Evolutionary conservation across 78 protist species (phyloP).

Genomic region (Anaeramoeba flamelloides): DNA sequence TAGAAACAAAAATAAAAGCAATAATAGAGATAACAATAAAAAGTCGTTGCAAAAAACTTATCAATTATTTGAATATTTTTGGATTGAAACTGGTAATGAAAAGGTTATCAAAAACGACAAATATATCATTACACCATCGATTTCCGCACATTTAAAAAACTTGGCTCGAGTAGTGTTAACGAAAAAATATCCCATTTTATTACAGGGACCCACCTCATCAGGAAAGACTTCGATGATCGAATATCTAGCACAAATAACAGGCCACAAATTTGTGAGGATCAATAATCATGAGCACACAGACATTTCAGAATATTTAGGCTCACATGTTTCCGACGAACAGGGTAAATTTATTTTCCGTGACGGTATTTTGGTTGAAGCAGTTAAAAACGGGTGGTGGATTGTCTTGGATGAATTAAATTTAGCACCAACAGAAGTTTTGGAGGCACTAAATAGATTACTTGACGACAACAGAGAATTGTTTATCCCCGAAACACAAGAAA

Average conservation of each 20-base stretch:
- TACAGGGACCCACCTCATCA: constrained; percentile 39
- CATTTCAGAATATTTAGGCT: constrained; percentile 94
- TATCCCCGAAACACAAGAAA: constrained; percentile 88
- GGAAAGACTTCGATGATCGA: constrained; percentile 31
- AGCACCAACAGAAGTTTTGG: constrained; percentile 96
- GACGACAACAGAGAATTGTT: constrained; percentile 96
- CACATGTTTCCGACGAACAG: constrained; percentile 50
- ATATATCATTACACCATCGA: constrained; percentile 44
- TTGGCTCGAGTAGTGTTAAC: constrained; percentile 58
- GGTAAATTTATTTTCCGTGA: constrained; percentile 73
- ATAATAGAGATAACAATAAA: too few species aligned
- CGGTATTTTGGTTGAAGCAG: constrained; percentile 85
- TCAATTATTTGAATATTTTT: constrained; percentile 54
- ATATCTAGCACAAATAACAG: constrained; percentile 63
- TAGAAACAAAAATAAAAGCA: too few species aligned
- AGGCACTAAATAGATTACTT: constrained; percentile 94
- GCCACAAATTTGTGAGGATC: constrained; percentile 71
- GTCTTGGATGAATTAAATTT: constrained; percentile 97
- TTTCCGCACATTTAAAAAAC: constrained; percentile 29
- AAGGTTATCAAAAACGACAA: not conserved
- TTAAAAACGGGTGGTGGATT: constrained; percentile 92
- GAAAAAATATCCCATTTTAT: constrained; percentile 54
- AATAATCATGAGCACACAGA: constrained; percentile 99
- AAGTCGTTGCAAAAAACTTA: not conserved
- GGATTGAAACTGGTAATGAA: constrained; percentile 42